These are phyloP conservation scores for Ceriops zippeliana DNA, from an alignment of 345 rosid genomes.

Conservation along the genomic window DNA sequence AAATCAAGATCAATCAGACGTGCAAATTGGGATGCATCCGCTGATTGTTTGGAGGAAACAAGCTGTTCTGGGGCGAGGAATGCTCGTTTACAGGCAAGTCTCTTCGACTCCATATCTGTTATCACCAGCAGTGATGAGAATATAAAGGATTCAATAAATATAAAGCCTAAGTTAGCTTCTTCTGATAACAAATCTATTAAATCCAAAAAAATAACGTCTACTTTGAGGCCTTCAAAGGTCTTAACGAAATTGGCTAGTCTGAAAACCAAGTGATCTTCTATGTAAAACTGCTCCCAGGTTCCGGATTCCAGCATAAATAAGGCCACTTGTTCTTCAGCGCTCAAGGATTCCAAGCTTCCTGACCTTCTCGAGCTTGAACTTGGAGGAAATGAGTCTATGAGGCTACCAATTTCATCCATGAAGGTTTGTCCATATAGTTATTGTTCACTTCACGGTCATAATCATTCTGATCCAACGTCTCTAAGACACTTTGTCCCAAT, in stretches of 20 bases:
- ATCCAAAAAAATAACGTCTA: slow-evolving; percentile 31
- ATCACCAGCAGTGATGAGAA: slow-evolving; percentile 10
- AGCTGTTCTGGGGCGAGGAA: slow-evolving; percentile 19
- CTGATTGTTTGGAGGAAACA: slow-evolving; percentile 7
- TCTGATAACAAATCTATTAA: slow-evolving; percentile 30
- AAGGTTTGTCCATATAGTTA: slow-evolving; percentile 68
- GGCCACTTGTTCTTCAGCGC: slow-evolving; percentile 80
- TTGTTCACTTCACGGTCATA: slow-evolving; percentile 85
- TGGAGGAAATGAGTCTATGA: slow-evolving; percentile 29
- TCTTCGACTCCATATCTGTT: slow-evolving; percentile 14
- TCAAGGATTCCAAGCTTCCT: slow-evolving; percentile 60
- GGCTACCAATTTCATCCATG: slow-evolving; percentile 19
- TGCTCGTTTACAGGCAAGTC: slow-evolving; percentile 24
- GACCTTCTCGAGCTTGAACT: slow-evolving; percentile 29
- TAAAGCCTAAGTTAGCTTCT: slow-evolving; percentile 21
- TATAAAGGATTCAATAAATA: not conserved
- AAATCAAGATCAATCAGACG: slow-evolving; percentile 42
- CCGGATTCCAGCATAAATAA: slow-evolving; percentile 29
- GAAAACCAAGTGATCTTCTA: slow-evolving; percentile 38
- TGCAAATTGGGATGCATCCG: slow-evolving; percentile 13
- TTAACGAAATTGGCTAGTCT: slow-evolving; percentile 46
- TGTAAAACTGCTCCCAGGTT: slow-evolving; percentile 20
- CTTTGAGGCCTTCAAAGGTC: slow-evolving; percentile 34
- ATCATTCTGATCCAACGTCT: slow-evolving; percentile 46
- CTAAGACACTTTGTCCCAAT: slow-evolving; percentile 59